phyloP scores from a whole-genome alignment of 495 filamentous ascomycete genomes.

The Haplographium delicatum region DNA sequence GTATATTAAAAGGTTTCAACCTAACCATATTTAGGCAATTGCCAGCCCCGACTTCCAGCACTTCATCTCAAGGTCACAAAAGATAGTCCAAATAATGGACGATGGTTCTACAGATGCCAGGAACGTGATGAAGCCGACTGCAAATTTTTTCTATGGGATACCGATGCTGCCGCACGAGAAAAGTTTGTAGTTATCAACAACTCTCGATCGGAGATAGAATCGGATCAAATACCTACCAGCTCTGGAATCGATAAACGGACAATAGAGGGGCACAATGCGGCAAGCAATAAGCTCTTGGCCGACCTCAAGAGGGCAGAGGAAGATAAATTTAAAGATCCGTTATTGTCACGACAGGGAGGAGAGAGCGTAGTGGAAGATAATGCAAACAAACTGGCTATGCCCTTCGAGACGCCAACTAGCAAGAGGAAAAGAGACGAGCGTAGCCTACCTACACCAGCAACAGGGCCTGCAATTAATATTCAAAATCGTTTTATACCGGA shows the following conservation, averaged over 20 bases:
- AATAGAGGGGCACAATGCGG: conserved; percentile 5
- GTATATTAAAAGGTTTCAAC: neutral
- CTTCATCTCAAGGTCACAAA: conserved; percentile 59
- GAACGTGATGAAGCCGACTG: conserved; percentile 44
- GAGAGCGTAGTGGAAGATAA: conserved; percentile 13
- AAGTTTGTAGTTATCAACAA: conserved; percentile 45
- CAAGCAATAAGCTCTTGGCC: conserved; percentile 10
- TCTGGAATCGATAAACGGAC: conserved; percentile 11
- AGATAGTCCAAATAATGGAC: conserved; percentile 58
- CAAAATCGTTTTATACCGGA: neutral
- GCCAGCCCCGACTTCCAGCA: conserved; percentile 56
- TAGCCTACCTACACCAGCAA: conserved; percentile 22
- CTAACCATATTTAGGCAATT: conserved; percentile 47
- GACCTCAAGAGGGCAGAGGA: conserved; percentile 8
- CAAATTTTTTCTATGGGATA: conserved; percentile 67
- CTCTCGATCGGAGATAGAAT: conserved; percentile 16
- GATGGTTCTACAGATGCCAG: conserved; percentile 65
- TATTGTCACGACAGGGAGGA: conserved; percentile 11
- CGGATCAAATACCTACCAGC: neutral
- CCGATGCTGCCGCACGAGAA: conserved; percentile 55
- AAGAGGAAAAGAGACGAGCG: conserved; percentile 46
- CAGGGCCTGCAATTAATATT: neutral
- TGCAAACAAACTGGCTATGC: conserved; percentile 13
- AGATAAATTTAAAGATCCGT: conserved; percentile 20
- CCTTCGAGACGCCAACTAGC: conserved; percentile 40